Percentiles rank a stretch among this genome's conserved stretches.
Conservation (phyloP, 2,329 filamentous ascomycete species). For the Beauveria sp. region DNA sequence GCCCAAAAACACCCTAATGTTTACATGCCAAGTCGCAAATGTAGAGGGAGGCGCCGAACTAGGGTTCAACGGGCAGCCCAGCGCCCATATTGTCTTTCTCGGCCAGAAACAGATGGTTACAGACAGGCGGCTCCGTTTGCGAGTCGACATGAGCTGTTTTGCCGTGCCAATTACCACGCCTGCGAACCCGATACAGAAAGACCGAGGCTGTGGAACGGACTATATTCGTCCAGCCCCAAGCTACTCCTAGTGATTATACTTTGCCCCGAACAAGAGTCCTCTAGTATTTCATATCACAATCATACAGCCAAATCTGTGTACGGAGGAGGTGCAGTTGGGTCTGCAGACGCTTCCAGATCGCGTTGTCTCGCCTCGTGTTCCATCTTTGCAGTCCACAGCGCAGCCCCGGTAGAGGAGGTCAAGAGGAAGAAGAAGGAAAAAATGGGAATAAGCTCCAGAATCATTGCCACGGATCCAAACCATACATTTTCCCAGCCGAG, state of each 20-base stretch:
- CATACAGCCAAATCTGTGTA: conserved; percentile 7
- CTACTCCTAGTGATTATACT: not conserved
- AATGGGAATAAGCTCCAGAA: conserved; percentile 80
- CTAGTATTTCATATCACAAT: not conserved
- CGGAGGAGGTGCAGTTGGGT: conserved; percentile 5
- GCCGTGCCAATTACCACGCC: not conserved
- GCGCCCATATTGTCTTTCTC: not conserved
- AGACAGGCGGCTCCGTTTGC: not conserved
- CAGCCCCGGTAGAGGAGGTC: conserved; percentile 77
- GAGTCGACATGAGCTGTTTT: not conserved
- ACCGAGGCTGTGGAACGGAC: not conserved
- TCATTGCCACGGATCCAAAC: conserved; percentile 82
- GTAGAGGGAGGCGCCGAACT: no score
- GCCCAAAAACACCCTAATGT: not conserved
- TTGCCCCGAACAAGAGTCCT: no score
- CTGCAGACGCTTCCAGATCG: conserved; percentile 2
- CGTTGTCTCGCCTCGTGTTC: conserved; percentile 47
- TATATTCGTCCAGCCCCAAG: not conserved
- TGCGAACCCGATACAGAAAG: not conserved
- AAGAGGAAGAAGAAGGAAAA: conserved; percentile 92
- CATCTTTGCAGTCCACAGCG: conserved; percentile 75
- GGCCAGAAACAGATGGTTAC: not conserved
- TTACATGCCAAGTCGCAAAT: not conserved
- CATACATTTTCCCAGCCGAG: conserved; percentile 80
- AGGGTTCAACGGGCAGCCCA: not conserved